Base-by-base conservation (phyloP, 1,284 basidiomycete species). In the Pseudozyma pruni region DNA sequence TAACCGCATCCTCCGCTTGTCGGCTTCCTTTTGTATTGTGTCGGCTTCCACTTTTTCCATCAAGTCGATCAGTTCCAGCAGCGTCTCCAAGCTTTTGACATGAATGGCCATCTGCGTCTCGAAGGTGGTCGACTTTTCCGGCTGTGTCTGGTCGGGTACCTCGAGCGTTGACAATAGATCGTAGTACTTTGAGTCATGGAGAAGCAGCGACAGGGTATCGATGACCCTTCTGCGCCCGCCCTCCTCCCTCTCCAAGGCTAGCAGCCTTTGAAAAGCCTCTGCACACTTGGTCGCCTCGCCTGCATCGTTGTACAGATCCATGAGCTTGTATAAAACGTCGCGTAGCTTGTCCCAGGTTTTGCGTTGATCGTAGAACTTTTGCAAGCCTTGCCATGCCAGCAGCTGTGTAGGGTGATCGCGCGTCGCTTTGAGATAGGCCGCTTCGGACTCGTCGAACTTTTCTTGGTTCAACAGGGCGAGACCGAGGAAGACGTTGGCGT, bases 211-310 rank as follows among this genome's bases (percentile, higher is more conserved):
- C 10, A 98, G 85, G 0, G 89, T 86, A 6, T 62, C 35, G 50
- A 55, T 49, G 43, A 63, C 37, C 10, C 51, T 38, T 20, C 45
- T 52, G 17, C 46, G 40, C 17, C 55, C 57, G 11, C 90, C 91
- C 59, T 88, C 85, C 43, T 87, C 84, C 16, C 88, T 85, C 23
- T 88, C 86, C 2, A 89, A 78, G 2, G 88, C 86, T n/a, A 96
- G 83, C 34, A 92, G 84, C 70, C 89, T 91, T 79, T 94, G 91
- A 38, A 95, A 81, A 0, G 86, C 85, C 75, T 92, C 90, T 0
- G 91, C 92, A 70, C 90, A 91, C 83, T 91, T 94, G 8, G 85
- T 85, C 0, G 87, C 87, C 79, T 98, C 93, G 10, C 37, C 74
- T 69, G 62, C 61, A 42, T 75, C 68, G n/a, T 61, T 48, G 37